phyloP scores from a whole-genome alignment of 2,329 filamentous ascomycete species.

The Pseudogymnoascus sp. region DNA sequence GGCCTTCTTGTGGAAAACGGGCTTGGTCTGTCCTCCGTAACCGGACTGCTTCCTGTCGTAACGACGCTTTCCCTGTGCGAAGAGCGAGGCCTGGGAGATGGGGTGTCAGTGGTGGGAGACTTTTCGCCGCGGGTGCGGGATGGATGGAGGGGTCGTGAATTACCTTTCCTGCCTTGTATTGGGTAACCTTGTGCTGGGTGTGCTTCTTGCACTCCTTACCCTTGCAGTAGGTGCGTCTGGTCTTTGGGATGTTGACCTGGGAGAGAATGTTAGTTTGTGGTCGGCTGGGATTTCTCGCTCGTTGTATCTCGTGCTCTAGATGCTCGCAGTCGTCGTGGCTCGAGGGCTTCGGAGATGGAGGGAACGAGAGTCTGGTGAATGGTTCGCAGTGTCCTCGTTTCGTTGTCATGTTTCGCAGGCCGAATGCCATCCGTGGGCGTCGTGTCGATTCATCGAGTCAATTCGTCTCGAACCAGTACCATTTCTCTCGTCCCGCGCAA shows the following conservation, averaged over 20 bases:
- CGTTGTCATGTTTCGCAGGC: neutral
- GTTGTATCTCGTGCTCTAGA: slow-evolving; percentile 4
- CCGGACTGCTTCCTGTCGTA: slow-evolving; percentile 98
- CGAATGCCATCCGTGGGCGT: neutral
- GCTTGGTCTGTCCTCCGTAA: slow-evolving; percentile 99
- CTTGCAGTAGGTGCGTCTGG: slow-evolving; percentile 96
- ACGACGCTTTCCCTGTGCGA: slow-evolving; percentile 98
- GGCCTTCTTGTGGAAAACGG: slow-evolving; percentile 99
- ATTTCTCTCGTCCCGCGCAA: neutral
- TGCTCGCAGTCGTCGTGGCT: neutral
- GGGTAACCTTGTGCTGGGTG: slow-evolving; percentile 86
- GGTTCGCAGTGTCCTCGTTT: neutral
- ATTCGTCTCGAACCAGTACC: neutral
- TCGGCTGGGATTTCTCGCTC: slow-evolving; percentile 3
- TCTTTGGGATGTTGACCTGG: slow-evolving; percentile 95
- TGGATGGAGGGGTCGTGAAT: slow-evolving; percentile 18
- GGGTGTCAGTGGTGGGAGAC: neutral
- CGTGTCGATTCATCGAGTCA: neutral
- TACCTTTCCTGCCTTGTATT: slow-evolving; percentile 96
- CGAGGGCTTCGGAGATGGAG: neutral
- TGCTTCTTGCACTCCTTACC: slow-evolving; percentile 89
- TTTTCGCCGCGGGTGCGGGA: neutral
- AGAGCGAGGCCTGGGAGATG: slow-evolving; percentile 63
- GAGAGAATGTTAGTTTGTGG: slow-evolving; percentile 4
- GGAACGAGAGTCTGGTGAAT: neutral